These are phyloP conservation scores for Solanum tarijense DNA, from an alignment of 257 asterid species.

Conservation along the genomic window DNA sequence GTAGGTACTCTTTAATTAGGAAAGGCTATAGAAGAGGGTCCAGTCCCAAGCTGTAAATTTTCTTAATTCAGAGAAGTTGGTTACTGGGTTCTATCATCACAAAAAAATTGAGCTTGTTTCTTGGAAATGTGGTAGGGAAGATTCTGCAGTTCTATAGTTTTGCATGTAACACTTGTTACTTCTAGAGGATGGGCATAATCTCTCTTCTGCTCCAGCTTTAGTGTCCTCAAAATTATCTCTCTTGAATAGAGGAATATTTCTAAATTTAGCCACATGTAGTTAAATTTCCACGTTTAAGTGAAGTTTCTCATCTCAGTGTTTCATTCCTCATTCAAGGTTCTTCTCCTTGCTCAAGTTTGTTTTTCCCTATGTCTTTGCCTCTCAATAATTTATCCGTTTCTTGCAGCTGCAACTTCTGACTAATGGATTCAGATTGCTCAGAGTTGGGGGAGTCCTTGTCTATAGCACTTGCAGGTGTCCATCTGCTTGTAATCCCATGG, in stretches of 20 bases:
- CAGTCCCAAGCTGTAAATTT: background rate
- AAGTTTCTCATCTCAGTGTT: background rate
- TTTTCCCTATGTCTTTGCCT: background rate
- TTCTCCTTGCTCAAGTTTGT: background rate
- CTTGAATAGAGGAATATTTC: background rate
- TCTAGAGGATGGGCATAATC: background rate
- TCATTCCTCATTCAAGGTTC: background rate
- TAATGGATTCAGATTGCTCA: slow-evolving; percentile 79
- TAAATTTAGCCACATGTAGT: background rate
- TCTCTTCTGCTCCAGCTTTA: background rate
- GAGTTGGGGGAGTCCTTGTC: slow-evolving; percentile 77
- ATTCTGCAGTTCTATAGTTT: background rate
- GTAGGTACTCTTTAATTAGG: background rate
- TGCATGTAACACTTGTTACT: background rate
- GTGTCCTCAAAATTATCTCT: background rate
- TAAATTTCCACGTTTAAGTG: background rate
- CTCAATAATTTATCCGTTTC: background rate
- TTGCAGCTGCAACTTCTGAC: slow-evolving; percentile 70
- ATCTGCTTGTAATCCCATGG: slow-evolving; percentile 1
- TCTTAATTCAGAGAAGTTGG: background rate
- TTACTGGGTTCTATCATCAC: background rate
- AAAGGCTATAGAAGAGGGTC: background rate
- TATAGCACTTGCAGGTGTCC: slow-evolving; percentile 94
- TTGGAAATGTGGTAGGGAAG: background rate
- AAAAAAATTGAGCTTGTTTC: background rate